Base-by-base conservation (phyloP, 140 eudicot species). In the Bidens hawaiensis region DNA sequence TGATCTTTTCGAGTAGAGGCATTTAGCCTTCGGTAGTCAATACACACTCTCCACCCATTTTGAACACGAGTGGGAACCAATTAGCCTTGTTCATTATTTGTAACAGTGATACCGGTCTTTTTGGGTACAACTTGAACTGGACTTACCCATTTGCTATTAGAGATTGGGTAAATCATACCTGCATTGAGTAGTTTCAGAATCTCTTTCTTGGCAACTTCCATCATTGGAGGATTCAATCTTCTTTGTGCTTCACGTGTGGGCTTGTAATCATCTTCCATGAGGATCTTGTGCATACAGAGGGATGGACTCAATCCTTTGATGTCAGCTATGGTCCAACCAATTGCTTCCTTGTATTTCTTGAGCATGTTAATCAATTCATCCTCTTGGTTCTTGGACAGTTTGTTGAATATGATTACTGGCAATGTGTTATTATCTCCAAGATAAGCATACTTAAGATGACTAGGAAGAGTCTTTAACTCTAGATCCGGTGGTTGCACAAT, bases 181-280 rank as follows among this genome's bases (percentile, higher is more conserved):
- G 43, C 67, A 51, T 16, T 49, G 19, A 15, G 25, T 1, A 28
- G 19, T 14, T 61, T 75, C 0, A 52, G 25, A 5, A 75, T 36
- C 26, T 75, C 81, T 1, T 53, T 55, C 21, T 54, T 38, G 6
- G 68, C 75, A 5, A 67, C 71, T 4, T 75, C 79, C 70, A 48
- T 50, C 79, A 68, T 61, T 0, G 50, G 30, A 2, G 77, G 77
- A 17, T 70, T 70, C 25, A 76, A 30, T 13, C 74, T 30, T 0
- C 71, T 9, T 53, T 68, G 75, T 0, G 71, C 24, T 4, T 49
- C 54, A 2, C 30, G 0, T 6, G 3, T 7, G 0, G 75, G 61
- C 18, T 28, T 45, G 3, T 31, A 36, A 30, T 46, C 28, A 0
- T 30, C 42, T 22, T 70, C 68, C 10, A 70, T n/a, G 1, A 9